Evolutionary conservation across 495 filamentous ascomycete genomes (phyloP).

Genomic region (Bathelium albidoporum): DNA sequence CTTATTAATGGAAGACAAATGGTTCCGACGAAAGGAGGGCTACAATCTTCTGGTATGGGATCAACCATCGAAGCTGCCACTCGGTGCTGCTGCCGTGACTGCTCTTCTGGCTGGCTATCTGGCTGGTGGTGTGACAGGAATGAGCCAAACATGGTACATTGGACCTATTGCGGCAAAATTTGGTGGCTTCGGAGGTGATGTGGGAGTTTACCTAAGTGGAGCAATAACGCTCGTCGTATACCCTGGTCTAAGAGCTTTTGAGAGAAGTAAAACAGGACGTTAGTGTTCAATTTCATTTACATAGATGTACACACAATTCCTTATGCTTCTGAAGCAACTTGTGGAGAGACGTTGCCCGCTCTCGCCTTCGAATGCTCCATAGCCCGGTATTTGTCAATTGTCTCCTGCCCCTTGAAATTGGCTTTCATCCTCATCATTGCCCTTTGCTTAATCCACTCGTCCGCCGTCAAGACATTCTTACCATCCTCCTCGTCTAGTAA

Average conservation of each 20-base stretch:
- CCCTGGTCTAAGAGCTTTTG: neutral
- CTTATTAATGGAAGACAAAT: slow-evolving; percentile 48
- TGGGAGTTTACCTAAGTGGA: slow-evolving; percentile 12
- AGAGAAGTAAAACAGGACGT: slow-evolving; percentile 3
- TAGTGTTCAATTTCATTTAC: neutral
- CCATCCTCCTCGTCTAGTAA: slow-evolving; percentile 1
- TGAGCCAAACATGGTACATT: slow-evolving; percentile 18
- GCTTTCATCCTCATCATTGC: slow-evolving; percentile 10
- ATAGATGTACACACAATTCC: neutral
- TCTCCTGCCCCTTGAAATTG: slow-evolving; percentile 8
- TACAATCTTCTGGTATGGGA: slow-evolving; percentile 46
- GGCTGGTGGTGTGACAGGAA: slow-evolving; percentile 3
- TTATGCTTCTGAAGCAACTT: neutral
- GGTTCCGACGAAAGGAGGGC: slow-evolving; percentile 41
- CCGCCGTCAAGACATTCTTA: slow-evolving; percentile 10
- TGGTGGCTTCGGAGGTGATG: slow-evolving; percentile 20
- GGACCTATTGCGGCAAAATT: slow-evolving; percentile 14
- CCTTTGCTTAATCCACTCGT: slow-evolving; percentile 15
- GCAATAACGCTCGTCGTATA: slow-evolving; percentile 3
- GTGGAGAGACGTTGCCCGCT: neutral
- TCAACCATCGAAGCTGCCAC: slow-evolving; percentile 34
- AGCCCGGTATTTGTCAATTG: neutral
- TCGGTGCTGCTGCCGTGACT: slow-evolving; percentile 38
- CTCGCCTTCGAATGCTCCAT: slow-evolving; percentile 2
- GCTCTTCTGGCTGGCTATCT: slow-evolving; percentile 15